Evolutionary conservation across 139 green algal species (phyloP).

Genomic region (Closterium sp.): DNA sequence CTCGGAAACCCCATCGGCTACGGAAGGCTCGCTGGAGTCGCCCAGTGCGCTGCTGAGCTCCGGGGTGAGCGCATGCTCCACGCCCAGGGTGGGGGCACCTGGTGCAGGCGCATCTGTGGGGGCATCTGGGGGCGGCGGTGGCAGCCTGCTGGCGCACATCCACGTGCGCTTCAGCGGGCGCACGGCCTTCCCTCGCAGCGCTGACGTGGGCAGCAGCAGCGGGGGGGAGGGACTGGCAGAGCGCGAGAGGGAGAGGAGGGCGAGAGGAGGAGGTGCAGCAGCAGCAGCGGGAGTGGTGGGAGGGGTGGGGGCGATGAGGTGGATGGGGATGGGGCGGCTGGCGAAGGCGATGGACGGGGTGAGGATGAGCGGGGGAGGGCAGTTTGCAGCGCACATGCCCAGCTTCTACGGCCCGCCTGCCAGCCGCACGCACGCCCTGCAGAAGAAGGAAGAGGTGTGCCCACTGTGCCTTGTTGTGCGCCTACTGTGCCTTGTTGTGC

Average conservation of each 20-base stretch:
- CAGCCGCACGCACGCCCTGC: background rate
- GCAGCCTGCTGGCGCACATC: background rate
- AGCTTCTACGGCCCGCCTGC: background rate
- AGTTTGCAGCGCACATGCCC: background rate
- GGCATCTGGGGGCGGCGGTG: background rate
- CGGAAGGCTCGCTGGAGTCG: background rate
- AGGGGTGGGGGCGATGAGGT: background rate
- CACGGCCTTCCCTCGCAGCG: background rate
- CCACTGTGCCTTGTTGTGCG: no score
- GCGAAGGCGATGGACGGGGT: background rate
- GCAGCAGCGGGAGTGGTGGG: no score
- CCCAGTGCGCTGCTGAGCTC: background rate
- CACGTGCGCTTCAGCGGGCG: background rate
- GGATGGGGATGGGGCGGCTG: background rate
- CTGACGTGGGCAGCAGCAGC: background rate
- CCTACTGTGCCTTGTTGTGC: no score
- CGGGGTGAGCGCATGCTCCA: background rate
- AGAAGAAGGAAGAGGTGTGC: background rate
- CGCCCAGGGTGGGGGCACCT: background rate
- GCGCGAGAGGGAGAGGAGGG: background rate
- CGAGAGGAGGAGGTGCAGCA: background rate
- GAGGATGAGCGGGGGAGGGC: background rate
- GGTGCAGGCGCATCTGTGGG: background rate
- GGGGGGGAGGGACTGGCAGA: background rate
- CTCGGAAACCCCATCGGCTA: background rate